A percentile compares a stretch with the other conserved stretches of the same genome.
Conservation (phyloP, 208 protist genomes). For the Strigomonas galati region DNA sequence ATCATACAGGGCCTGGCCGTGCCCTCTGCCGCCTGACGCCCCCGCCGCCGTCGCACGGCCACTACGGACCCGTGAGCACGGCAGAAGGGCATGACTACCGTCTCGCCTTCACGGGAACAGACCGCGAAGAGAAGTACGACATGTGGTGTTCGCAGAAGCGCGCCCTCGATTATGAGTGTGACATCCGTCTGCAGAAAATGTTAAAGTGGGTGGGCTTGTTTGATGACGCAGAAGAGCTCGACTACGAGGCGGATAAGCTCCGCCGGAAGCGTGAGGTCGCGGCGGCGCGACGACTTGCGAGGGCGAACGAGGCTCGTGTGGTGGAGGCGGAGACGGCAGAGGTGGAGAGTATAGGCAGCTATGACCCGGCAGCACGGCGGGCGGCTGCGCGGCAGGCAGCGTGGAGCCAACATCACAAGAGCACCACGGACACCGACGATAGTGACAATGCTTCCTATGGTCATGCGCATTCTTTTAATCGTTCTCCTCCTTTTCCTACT, state of each 20-base stretch:
- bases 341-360: slow-evolving; percentile 1
- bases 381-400: too few species aligned
- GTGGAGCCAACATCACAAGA: not conserved
- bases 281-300: slow-evolving; percentile 21
- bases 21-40: slow-evolving; percentile 36
- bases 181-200: slow-evolving; percentile 68
- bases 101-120: slow-evolving; percentile 63
- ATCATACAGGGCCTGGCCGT: slow-evolving; percentile 50
- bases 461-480: too few species aligned
- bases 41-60: slow-evolving; percentile 69
- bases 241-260: slow-evolving; percentile 72
- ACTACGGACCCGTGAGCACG: slow-evolving; percentile 53
- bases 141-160: slow-evolving; percentile 78
- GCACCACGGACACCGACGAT: not conserved
- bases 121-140: slow-evolving; percentile 59
- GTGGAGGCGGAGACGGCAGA: not conserved
- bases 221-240: slow-evolving; percentile 64
- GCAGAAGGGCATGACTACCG: slow-evolving; percentile 72
- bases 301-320: not conserved
- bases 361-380: too few species aligned
- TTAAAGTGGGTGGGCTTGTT: slow-evolving; percentile 50
- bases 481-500: too few species aligned
- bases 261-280: slow-evolving; percentile 47
- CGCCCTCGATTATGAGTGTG: slow-evolving; percentile 84
- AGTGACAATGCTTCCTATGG: too few species aligned